Evolutionary conservation across 2,329 filamentous ascomycete genomes (phyloP).

Genomic region (Colletotrichum eleusines): DNA sequence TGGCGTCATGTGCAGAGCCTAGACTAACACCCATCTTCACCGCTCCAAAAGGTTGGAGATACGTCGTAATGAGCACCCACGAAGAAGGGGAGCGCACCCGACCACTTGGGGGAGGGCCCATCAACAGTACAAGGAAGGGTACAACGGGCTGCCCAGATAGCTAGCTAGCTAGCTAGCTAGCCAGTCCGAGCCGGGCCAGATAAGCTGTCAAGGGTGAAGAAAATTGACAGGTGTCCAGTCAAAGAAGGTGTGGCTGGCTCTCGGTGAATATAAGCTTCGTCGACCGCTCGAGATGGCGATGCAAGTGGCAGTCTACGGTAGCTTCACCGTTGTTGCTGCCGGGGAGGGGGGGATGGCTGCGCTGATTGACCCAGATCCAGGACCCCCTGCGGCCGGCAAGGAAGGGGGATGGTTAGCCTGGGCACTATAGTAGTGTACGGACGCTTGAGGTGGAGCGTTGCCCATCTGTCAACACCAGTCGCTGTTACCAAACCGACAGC

Average conservation of each 20-base stretch:
- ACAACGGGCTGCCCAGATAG: neutral
- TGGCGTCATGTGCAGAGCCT: slow-evolving; percentile 31
- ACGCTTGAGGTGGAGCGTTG: slow-evolving; percentile 32
- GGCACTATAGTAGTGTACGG: neutral
- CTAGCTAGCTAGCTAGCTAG: neutral
- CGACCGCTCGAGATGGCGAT: slow-evolving; percentile 21
- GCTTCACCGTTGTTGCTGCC: slow-evolving; percentile 29
- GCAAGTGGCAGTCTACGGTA: slow-evolving; percentile 24
- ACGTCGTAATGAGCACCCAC: slow-evolving; percentile 18
- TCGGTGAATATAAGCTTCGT: slow-evolving; percentile 33
- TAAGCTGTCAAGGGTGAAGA: neutral
- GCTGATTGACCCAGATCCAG: slow-evolving; percentile 23
- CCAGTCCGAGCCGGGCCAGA: neutral
- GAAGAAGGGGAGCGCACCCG: neutral
- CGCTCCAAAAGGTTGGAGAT: slow-evolving; percentile 25
- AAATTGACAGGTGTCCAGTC: slow-evolving; percentile 20
- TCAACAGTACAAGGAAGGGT: slow-evolving; percentile 21
- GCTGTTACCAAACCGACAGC: slow-evolving; percentile 31
- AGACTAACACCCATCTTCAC: slow-evolving; percentile 35
- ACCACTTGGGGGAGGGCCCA: slow-evolving; percentile 1
- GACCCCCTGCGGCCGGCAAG: slow-evolving; percentile 23
- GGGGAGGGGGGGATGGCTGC: slow-evolving; percentile 1
- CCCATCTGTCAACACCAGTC: slow-evolving; percentile 37
- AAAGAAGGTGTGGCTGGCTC: slow-evolving; percentile 35
- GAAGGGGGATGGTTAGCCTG: slow-evolving; percentile 14